phyloP scores from a whole-genome alignment of 2,329 filamentous ascomycete species.

The Coleophoma crateriformis region DNA sequence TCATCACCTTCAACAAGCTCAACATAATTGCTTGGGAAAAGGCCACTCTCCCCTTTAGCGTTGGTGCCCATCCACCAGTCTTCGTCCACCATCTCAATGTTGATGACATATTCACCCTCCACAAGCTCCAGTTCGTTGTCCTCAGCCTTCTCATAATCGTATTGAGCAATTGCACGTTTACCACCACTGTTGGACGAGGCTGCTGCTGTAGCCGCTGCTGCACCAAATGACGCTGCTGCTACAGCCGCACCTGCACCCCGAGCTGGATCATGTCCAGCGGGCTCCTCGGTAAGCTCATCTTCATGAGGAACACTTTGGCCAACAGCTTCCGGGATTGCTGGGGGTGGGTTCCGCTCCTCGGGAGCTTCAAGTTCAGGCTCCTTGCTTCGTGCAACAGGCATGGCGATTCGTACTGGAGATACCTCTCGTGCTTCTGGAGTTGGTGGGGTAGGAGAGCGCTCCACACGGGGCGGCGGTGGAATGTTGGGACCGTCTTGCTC shows the following conservation, averaged over 20 bases:
- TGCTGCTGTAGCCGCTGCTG: slow-evolving; percentile 30
- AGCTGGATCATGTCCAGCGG: slow-evolving; percentile 50
- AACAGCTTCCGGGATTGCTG: slow-evolving; percentile 60
- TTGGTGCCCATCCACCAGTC: slow-evolving; percentile 99
- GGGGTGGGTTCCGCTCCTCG: slow-evolving; percentile 41
- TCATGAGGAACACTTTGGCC: slow-evolving; percentile 57
- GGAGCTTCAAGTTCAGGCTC: slow-evolving; percentile 47
- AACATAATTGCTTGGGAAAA: slow-evolving; percentile 98
- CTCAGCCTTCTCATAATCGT: slow-evolving; percentile 96
- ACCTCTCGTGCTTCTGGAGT: slow-evolving; percentile 45
- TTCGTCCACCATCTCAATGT: slow-evolving; percentile 96
- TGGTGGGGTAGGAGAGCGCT: slow-evolving; percentile 31
- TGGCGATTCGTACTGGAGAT: slow-evolving; percentile 80
- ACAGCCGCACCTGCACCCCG: slow-evolving; percentile 55
- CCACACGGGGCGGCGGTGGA: slow-evolving; percentile 33
- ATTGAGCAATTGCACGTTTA: slow-evolving; percentile 74
- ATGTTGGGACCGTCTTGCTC: slow-evolving; percentile 42
- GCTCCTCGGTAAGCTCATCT: slow-evolving; percentile 59
- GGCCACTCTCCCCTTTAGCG: slow-evolving; percentile 71
- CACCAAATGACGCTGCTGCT: slow-evolving; percentile 39
- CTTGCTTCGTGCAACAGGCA: slow-evolving; percentile 68
- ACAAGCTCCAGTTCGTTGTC: slow-evolving; percentile 91
- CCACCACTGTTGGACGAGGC: slow-evolving; percentile 47
- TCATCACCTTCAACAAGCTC: slow-evolving; percentile 66
- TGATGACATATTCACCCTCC: slow-evolving; percentile 81